Evolutionary conservation across 768 basidiomycete species (phyloP), one percentile per base, ranked within the genome.

Genomic region (Tylopilus sp.): DNA sequence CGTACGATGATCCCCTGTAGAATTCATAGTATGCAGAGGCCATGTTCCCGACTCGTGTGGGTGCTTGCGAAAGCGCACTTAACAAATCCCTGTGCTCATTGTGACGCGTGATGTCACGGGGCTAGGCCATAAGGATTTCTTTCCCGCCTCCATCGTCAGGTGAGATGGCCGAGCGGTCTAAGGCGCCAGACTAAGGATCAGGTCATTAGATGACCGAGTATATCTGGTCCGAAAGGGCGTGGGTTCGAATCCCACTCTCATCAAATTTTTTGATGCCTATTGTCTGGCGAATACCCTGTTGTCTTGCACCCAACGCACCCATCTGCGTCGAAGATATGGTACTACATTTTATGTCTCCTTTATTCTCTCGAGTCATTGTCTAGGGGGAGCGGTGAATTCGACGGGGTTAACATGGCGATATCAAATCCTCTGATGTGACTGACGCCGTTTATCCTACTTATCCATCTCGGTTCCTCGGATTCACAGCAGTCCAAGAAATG

Each of bases 11-110:
- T 54, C 90, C 89, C 55, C 92, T 81, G 76, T 93, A 93, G 70
- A 94, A 92, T 72, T 94, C 91, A 70, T 93, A 94, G 76, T 92
- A 94, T 36, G 87, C 87, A 22, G 89, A 73, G 42, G 88, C 87
- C 88, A 89, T 89, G 56, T 37, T 65, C 48, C 54, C 37, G 36
- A 47, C 48, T 41, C 50, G 36, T 54, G 53, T 47, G 41, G 50
- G 42, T 31, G 44, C 38, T 52, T 30, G 33, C 47, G n/a, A 62
- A 45, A 54, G 50, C 21, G 13, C 33, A 11, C n/a, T n/a, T n/a
- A n/a, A n/a, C 14, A 10, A 17, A 22, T 4, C 7, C 29, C 24
- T 6, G 24, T 17, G 16, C 19, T n/a, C 26, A n/a, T 4, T 22
- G 63, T 67, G 60, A 63, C 66, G 24, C 17, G 66, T 65, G 53